Percentiles rank a stretch among this genome's conserved stretches.
phyloP scores from a whole-genome alignment of 306 rosid genomes.

The Parietaria judaica region DNA sequence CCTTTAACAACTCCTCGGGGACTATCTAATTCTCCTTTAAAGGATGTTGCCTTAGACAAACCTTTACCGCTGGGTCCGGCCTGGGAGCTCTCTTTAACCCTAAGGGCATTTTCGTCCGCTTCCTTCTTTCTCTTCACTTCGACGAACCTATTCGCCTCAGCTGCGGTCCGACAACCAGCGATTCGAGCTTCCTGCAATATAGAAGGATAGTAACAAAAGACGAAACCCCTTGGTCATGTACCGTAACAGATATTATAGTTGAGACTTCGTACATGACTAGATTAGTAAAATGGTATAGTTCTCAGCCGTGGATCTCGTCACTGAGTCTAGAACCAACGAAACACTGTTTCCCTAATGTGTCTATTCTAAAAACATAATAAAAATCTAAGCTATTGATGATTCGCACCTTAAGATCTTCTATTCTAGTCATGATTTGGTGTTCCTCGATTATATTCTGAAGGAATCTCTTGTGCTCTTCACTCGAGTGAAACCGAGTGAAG shows the following conservation, averaged over 20 bases:
- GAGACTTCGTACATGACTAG: no score
- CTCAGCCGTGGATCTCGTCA: no score
- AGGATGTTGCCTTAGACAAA: conserved; percentile 23
- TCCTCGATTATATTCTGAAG: conserved; percentile 60
- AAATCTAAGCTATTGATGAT: background rate
- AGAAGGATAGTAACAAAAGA: background rate
- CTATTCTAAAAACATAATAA: background rate
- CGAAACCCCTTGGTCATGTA: no score
- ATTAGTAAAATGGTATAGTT: no score
- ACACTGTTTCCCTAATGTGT: no score
- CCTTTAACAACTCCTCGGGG: conserved; percentile 33
- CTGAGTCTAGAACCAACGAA: no score
- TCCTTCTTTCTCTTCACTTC: conserved; percentile 44
- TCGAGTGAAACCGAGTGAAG: conserved; percentile 75
- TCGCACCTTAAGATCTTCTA: conserved; percentile 76
- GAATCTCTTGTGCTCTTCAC: conserved; percentile 57
- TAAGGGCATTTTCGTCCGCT: conserved; percentile 31
- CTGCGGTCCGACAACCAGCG: conserved; percentile 65
- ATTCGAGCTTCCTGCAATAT: conserved; percentile 61
- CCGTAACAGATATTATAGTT: no score
- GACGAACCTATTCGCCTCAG: conserved; percentile 44
- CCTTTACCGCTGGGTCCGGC: conserved; percentile 38
- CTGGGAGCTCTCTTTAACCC: conserved; percentile 38
- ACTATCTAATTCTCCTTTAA: conserved; percentile 45
- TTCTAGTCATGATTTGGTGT: conserved; percentile 52